These are phyloP conservation scores for Medicago lupulina DNA, from an alignment of 306 rosid species.

Conservation along the genomic window DNA sequence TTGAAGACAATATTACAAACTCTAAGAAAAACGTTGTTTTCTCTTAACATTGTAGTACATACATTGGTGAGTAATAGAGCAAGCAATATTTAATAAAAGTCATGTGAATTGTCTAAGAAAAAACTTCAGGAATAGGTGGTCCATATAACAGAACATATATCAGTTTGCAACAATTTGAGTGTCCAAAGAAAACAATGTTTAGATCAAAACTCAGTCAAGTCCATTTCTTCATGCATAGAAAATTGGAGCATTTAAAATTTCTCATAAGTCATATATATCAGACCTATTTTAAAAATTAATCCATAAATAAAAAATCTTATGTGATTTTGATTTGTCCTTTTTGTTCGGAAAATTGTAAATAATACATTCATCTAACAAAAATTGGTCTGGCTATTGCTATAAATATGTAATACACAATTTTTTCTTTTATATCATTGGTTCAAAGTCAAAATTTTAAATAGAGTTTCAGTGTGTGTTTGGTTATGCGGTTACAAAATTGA, in stretches of 20 bases:
- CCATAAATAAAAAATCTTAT: conserved; percentile 19
- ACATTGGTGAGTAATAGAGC: conserved; percentile 29
- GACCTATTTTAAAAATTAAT: not conserved
- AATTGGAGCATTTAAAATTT: conserved; percentile 24
- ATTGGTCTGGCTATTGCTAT: too few species aligned
- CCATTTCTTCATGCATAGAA: conserved; percentile 27
- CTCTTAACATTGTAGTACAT: conserved; percentile 7
- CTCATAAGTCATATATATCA: not conserved
- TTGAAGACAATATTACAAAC: conserved; percentile 36
- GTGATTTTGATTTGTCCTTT: conserved; percentile 24
- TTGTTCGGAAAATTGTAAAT: not conserved
- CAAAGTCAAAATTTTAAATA: too few species aligned
- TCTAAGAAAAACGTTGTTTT: conserved; percentile 17
- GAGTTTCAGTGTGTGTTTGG: too few species aligned
- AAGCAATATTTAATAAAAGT: conserved; percentile 26
- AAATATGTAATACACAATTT: too few species aligned
- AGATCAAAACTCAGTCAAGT: conserved; percentile 35
- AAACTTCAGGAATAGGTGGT: conserved; percentile 41
- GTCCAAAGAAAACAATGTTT: conserved; percentile 26
- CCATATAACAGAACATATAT: conserved; percentile 16
- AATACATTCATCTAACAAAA: too few species aligned
- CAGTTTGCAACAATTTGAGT: conserved; percentile 20
- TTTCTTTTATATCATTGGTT: too few species aligned
- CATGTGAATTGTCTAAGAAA: conserved; percentile 30
- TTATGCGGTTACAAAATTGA: too few species aligned